Evolutionary conservation across 352 stramenopile species (phyloP).

Genomic region (Pythium biforme): DNA sequence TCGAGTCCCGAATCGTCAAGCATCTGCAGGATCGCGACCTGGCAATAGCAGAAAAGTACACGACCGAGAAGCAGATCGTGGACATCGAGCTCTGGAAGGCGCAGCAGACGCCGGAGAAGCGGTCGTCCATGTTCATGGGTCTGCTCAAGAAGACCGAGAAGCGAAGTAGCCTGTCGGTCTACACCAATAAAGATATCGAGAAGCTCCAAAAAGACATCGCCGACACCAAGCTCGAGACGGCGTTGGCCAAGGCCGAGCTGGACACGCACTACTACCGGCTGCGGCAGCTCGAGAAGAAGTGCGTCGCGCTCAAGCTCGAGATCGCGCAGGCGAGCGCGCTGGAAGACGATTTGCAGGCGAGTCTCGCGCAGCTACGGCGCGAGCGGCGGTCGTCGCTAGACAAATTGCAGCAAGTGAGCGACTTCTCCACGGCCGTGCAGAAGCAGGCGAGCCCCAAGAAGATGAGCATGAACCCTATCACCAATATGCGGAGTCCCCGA

Average conservation of each 20-base stretch:
- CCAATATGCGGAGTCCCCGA: constrained; percentile 3
- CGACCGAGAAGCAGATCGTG: constrained; percentile 60
- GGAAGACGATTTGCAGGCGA: constrained; percentile 62
- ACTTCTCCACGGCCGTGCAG: constrained; percentile 34
- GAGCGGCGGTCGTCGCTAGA: constrained; percentile 46
- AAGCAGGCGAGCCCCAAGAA: constrained; percentile 22
- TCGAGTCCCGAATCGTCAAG: constrained; percentile 73
- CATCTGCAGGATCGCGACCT: constrained; percentile 70
- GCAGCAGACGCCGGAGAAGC: constrained; percentile 26
- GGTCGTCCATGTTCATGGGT: constrained; percentile 25
- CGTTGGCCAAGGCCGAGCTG: constrained; percentile 53
- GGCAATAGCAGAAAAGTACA: constrained; percentile 71
- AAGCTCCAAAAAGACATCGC: constrained; percentile 63
- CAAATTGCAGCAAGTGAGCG: constrained; percentile 60
- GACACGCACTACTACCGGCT: constrained; percentile 61
- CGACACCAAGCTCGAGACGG: constrained; percentile 59
- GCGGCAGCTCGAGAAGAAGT: constrained; percentile 60
- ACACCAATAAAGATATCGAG: constrained; percentile 58
- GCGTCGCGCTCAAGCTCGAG: constrained; percentile 56
- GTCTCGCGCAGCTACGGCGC: constrained; percentile 45
- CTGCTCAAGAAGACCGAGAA: constrained; percentile 17
- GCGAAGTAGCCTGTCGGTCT: constrained; percentile 2
- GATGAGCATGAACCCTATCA: constrained; percentile 3
- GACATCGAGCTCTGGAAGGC: constrained; percentile 58
- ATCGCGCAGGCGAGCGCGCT: constrained; percentile 57